Evolutionary conservation across 129 eudicot genomes (phyloP), one percentile per base, ranked within the genome.

Genomic region (Arctium lappa): DNA sequence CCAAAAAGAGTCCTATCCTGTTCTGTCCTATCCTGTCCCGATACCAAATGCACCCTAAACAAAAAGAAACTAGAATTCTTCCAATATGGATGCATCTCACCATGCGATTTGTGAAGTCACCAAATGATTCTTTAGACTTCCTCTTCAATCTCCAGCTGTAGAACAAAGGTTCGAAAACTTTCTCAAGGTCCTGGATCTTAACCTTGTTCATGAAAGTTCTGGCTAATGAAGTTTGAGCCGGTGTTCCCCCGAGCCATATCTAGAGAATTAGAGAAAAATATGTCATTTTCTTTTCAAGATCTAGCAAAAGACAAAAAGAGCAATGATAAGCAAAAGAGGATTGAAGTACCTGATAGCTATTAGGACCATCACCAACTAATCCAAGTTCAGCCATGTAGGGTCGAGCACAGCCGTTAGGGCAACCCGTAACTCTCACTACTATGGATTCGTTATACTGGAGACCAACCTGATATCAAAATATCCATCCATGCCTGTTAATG

Each of bases 321-420:
- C 3, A 30, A 6, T 32, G n/a, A 32, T 63, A 63, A 36, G 1
- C 33, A 9, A 32, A 39, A 5, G 22, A 68, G 10, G 46, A 69
- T 48, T 50, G n/a, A 29, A 29, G 16, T 85, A 96, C 99, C 99
- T 96, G 99, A 89, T 96, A 96, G 85, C 99, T 93, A 82, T 93
- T 96, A 79, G 99, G 98, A 74, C 98, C 99, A 90, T 96, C 99
- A 85, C 99, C 99, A 84, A 96, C 99, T 53, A 96, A 87, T 75
- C 99, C 99, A 68, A 96, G 94, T 85, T 96, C 99, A 87, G 99
- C 99, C 99, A 96, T 96, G 94, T 96, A 96, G 27, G 99, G 99
- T 50, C 99, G 89, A 32, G 99, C 98, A 87, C 99, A 96, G 6
- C 99, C 99, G 71, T 96, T 96, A 37, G 99, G 99, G 86, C 99